phyloP scores from a whole-genome alignment of 2,329 filamentous ascomycete species.

The Ophiocordyceps camponoti-saundersi region DNA sequence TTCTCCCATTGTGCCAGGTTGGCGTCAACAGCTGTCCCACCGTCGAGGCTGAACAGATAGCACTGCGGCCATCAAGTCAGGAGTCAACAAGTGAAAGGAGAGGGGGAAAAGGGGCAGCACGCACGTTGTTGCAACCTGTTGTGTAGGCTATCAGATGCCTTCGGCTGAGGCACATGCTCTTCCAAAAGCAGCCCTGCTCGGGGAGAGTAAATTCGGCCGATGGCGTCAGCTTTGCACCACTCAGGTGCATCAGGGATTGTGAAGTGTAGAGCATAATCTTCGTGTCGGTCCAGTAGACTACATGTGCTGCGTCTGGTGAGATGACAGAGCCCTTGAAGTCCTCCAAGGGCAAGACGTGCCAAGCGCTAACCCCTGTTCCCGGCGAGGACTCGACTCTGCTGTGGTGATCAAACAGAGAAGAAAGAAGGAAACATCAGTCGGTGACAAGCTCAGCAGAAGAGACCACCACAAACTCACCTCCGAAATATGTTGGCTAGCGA shows the following conservation, averaged over 20 bases:
- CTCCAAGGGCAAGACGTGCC: not conserved
- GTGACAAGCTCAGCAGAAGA: not conserved
- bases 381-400: not conserved
- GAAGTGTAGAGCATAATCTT: not conserved
- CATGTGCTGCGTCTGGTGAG: not conserved
- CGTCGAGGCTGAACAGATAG: not conserved
- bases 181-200: not conserved
- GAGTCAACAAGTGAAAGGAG: not conserved
- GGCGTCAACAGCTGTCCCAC: not conserved
- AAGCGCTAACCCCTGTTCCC: not conserved
- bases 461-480: not conserved
- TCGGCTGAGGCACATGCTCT: not conserved
- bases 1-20: not conserved
- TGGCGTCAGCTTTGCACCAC: not conserved
- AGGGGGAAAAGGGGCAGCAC: not conserved
- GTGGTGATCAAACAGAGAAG: no score
- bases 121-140: not conserved
- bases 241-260: not conserved
- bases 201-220: not conserved
- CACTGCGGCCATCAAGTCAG: not conserved
- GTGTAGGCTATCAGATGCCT: not conserved
- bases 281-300: not conserved
- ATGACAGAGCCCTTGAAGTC: not conserved
- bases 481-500: not conserved
- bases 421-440: not conserved